phyloP scores from a whole-genome alignment of 192 early-diverging fungal genomes.

The Coemansia sp. region DNA sequence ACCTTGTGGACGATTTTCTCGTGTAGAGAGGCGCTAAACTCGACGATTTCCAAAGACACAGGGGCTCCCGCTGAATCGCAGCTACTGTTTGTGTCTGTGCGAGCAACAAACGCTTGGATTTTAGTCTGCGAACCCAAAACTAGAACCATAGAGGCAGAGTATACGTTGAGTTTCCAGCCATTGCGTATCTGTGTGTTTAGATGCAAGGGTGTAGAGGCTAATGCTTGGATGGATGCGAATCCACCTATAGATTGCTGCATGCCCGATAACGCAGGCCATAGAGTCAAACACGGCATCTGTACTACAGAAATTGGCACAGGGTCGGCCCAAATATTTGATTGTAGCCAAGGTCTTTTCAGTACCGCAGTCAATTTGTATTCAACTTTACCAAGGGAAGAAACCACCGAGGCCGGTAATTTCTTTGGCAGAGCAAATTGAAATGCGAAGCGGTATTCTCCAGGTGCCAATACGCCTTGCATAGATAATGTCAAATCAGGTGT shows the following conservation, averaged over 20 bases:
- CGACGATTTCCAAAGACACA: conserved; percentile 17
- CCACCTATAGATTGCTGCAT: too few relatives aligned
- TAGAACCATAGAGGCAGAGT: conserved; percentile 14
- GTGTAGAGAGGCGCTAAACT: conserved; percentile 16
- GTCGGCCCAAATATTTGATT: not conserved
- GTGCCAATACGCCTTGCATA: too few relatives aligned
- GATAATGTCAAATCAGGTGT: too few relatives aligned
- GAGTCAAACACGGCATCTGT: conserved; percentile 21
- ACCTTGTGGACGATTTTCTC: conserved; percentile 23
- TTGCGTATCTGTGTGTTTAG: conserved; percentile 5
- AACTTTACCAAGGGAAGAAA: conserved; percentile 20
- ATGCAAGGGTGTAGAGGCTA: too few relatives aligned
- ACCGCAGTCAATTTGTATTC: conserved; percentile 10
- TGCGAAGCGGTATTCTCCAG: conserved; percentile 34
- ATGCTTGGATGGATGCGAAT: not conserved
- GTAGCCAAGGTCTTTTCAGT: conserved; percentile 17
- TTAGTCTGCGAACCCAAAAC: conserved; percentile 8
- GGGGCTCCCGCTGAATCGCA: too few relatives aligned
- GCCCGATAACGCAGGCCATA: too few relatives aligned
- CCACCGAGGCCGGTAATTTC: conserved; percentile 25
- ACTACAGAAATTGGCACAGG: conserved; percentile 15
- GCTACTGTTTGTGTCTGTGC: not conserved
- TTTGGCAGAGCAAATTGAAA: conserved; percentile 38
- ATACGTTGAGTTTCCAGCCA: conserved; percentile 17
- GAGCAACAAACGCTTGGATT: conserved; percentile 25